phyloP scores from a whole-genome alignment of 1,284 basidiomycete species.

The Mrakiaceae sp. region DNA sequence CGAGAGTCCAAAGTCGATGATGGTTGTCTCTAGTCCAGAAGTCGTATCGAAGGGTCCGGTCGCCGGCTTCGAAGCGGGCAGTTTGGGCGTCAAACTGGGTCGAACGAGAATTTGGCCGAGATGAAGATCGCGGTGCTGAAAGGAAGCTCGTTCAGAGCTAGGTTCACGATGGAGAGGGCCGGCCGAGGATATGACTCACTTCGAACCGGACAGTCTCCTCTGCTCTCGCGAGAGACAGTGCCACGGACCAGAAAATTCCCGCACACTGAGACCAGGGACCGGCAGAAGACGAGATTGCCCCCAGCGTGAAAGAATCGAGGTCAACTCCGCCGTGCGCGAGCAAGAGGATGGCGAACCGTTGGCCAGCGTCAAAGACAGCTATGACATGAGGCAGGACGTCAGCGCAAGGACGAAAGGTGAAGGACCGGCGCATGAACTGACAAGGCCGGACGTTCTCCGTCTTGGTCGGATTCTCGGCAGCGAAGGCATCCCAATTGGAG shows the following conservation, averaged over 20 bases:
- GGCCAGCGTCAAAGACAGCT: slow-evolving; percentile 62
- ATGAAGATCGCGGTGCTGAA: slow-evolving; percentile 88
- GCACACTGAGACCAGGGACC: slow-evolving; percentile 72
- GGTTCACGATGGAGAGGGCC: background rate
- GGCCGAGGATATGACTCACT: slow-evolving; percentile 40
- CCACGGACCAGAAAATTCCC: slow-evolving; percentile 82
- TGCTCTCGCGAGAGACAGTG: slow-evolving; percentile 59
- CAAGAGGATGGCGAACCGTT: slow-evolving; percentile 77
- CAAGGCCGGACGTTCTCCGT: slow-evolving; percentile 79
- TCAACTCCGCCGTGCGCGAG: slow-evolving; percentile 81
- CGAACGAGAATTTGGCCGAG: slow-evolving; percentile 93
- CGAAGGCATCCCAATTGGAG: slow-evolving; percentile 75
- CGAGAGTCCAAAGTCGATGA: slow-evolving; percentile 91
- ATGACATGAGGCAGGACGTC: background rate
- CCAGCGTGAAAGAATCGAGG: slow-evolving; percentile 54
- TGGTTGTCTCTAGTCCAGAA: slow-evolving; percentile 57
- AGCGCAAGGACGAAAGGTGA: background rate
- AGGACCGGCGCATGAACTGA: slow-evolving; percentile 31
- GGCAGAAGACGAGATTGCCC: slow-evolving; percentile 39
- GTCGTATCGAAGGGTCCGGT: slow-evolving; percentile 48
- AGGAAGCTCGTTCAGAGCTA: background rate
- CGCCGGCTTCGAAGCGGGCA: slow-evolving; percentile 21
- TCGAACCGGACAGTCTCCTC: slow-evolving; percentile 74
- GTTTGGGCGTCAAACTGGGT: slow-evolving; percentile 29
- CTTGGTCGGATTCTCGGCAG: slow-evolving; percentile 44